Evolutionary conservation across 495 filamentous ascomycete species (phyloP).

Genomic region (Aspergillus cavernicola): DNA sequence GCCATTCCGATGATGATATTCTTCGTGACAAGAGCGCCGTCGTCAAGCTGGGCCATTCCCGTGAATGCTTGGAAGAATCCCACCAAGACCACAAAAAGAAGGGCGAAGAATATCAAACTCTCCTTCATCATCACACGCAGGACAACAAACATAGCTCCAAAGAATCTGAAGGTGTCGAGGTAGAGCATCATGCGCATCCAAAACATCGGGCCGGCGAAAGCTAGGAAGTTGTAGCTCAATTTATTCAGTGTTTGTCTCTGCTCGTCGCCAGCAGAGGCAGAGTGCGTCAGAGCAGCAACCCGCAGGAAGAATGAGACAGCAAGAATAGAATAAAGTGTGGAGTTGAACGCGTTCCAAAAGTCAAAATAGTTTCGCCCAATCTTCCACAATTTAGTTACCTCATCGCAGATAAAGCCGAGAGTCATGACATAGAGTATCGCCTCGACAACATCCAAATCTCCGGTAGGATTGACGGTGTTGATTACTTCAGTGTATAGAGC

Average conservation of each 20-base stretch:
- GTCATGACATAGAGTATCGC: conserved; percentile 86
- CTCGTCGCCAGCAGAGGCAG: conserved; percentile 41
- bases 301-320: conserved; percentile 72
- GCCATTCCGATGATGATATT: conserved; percentile 89
- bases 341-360: conserved; percentile 96
- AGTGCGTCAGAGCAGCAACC: conserved; percentile 70
- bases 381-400: conserved; percentile 84
- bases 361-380: conserved; percentile 81
- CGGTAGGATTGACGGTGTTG: conserved; percentile 77
- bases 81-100: conserved; percentile 79
- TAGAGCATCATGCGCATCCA: conserved; percentile 93
- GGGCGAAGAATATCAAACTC: conserved; percentile 92
- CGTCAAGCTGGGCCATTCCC: conserved; percentile 83
- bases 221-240: conserved; percentile 86
- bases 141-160: conserved; percentile 95
- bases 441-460: conserved; percentile 84
- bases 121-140: conserved; percentile 99
- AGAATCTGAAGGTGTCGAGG: conserved; percentile 90
- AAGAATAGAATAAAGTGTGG: conserved; percentile 72
- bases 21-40: conserved; percentile 53
- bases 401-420: conserved; percentile 87
- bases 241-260: conserved; percentile 66
- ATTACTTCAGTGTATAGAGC: conserved; percentile 84
- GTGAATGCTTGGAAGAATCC: conserved; percentile 95
- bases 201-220: conserved; percentile 93